Evolutionary conservation across 345 rosid species (phyloP), one percentile per base, ranked within the genome.

Genomic region (Dimocarpus longan): DNA sequence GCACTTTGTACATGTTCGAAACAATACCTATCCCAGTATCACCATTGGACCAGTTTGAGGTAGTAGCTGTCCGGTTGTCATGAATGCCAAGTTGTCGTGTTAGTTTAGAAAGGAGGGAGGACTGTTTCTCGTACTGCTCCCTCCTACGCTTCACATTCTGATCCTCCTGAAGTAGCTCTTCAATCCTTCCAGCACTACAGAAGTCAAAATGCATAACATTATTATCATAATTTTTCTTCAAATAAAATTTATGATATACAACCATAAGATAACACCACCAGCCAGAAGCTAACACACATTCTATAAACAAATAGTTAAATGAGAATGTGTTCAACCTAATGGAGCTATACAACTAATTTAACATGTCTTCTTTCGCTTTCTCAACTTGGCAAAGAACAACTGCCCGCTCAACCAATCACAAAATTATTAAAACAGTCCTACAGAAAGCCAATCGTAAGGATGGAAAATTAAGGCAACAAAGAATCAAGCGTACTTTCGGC

Each of bases 371-470:
- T 84, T 90, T 93, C 13, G 99, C 91, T 84, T 95, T 95, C 84
- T 95, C 98, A 21, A 95, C 99, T 90, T 95, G 99, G 84, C 98
- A 95, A 78, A 95, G 96, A 79, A 95, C 98, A 85, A 95, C 94
- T 13, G 97, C 99, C 98, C 93, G 94, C 84, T 74, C 80, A 78
- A 78, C 70, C 81, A 81, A 2, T 74, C 78, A 74, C 28, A 74
- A 64, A 78, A 43, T 26, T 11, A 68, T 74, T 62, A 64, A 32
- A 68, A 19, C 8, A 16, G 37, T 66, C 43, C 39, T n/a, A 10
- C 1, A 63, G 22, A 15, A 21, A 59, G 2, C 37, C 39, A 46
- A 42, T 15, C 5, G 1, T 21, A 48, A 66, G 65, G 21, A 73
- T 13, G 26, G 46, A 21, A 72, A 66, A 39, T 44, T 60, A 50